Evolutionary conservation across 495 filamentous ascomycete genomes (phyloP).

Genomic region (Talaromyces thailandensis): DNA sequence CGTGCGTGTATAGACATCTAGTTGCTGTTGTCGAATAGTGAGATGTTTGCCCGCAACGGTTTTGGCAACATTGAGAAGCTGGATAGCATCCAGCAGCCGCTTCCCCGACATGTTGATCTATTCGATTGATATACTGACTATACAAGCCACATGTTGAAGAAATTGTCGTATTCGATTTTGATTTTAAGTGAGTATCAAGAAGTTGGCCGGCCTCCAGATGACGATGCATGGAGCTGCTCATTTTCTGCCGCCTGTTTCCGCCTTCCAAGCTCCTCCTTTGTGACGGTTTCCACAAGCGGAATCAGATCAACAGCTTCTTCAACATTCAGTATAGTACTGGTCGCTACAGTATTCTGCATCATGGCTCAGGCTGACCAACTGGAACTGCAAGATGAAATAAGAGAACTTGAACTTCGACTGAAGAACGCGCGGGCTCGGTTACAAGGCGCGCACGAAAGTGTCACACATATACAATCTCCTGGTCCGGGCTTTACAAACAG

Average conservation of each 20-base stretch:
- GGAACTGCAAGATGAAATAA: slow-evolving; percentile 41
- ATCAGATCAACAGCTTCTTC: not conserved
- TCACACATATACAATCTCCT: slow-evolving; percentile 7
- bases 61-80: slow-evolving; percentile 68
- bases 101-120: slow-evolving; percentile 51
- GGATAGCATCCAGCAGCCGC: slow-evolving; percentile 69
- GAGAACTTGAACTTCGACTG: slow-evolving; percentile 40
- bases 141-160: not conserved
- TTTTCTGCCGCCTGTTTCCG: slow-evolving; percentile 13
- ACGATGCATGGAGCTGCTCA: not conserved
- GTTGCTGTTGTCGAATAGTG: slow-evolving; percentile 63
- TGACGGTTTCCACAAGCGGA: not conserved
- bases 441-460: slow-evolving; percentile 1
- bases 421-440: slow-evolving; percentile 19
- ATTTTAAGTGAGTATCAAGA: not conserved
- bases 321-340: not conserved
- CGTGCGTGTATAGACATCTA: slow-evolving; percentile 68
- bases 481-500: not conserved
- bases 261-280: slow-evolving; percentile 1
- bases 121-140: not conserved
- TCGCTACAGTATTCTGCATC: not conserved
- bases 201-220: not conserved
- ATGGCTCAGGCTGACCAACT: not conserved
- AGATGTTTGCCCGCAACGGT: slow-evolving; percentile 73
- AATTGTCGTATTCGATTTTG: not conserved